Evolutionary conservation across 1,284 basidiomycete genomes (phyloP), one percentile per base, ranked within the genome.

Genomic region (Fomitopsis schrenkii): DNA sequence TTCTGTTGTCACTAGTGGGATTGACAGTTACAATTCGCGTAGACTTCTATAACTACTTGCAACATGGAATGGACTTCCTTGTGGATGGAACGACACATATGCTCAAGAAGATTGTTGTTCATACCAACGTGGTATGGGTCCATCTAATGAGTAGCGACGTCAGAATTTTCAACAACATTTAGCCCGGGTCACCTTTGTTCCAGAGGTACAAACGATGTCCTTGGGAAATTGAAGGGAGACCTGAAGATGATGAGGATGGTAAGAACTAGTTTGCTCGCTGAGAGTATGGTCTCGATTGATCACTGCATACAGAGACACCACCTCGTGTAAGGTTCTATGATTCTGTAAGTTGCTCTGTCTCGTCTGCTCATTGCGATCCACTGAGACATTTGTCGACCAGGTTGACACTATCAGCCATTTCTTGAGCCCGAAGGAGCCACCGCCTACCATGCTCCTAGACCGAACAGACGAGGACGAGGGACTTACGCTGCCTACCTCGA

Each of bases 11-110:
- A 1, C 10, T 7, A 3, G 3, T 35, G 4, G 2, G 4, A 2
- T 8, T 22, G 2, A 53, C 22, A 3, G 19, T 40, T 46, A 54
- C 28, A 58, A n/a, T 30, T n/a, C 14, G 7, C 52, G 6, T 62
- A 91, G 91, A 94, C 74, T 96, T 95, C 74, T 95, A 93, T 77
- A 95, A 95, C 71, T 96, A 95, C 71, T 94, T 95, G 66, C 90
- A 94, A 68, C 85, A 93, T 68, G 94, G 94, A 1, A 74, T 96
- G 12, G 94, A 96, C 70, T 91, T 95, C 65, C 80, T 94, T 26
- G 79, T 95, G 40, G 89, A 87, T 2, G 88, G 89, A 19, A 77
- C 80, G 17, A 84, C 82, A 0, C 89, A 92, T 69, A 68, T 83
- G 2, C 90, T 95, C n/a, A 84, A 82, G 70, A 96, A 96, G 80